These are phyloP conservation scores for Cladophialophora immunda DNA, from an alignment of 2,329 filamentous ascomycete genomes.

Conservation along the genomic window DNA sequence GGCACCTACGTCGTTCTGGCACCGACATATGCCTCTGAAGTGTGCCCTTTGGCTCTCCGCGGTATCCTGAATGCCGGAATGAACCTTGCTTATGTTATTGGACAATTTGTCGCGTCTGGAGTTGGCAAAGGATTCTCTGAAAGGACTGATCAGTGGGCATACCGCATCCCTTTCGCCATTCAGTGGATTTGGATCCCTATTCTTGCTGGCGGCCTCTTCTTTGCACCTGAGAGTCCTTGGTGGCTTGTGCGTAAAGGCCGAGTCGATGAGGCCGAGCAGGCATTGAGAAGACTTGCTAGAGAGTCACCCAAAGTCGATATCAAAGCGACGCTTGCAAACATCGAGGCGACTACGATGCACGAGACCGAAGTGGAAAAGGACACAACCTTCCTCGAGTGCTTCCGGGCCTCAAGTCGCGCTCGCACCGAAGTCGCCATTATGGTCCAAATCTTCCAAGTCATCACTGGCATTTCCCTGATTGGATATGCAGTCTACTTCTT, in stretches of 20 bases:
- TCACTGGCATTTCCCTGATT: conserved; percentile 46
- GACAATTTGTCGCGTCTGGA: conserved; percentile 44
- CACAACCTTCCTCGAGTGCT: conserved; percentile 78
- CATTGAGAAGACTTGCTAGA: conserved; percentile 53
- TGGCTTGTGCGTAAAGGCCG: conserved; percentile 49
- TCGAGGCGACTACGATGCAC: conserved; percentile 49
- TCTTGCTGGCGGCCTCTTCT: conserved; percentile 52
- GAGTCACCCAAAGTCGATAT: conserved; percentile 44
- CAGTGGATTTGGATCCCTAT: conserved; percentile 63
- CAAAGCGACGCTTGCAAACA: conserved; percentile 47
- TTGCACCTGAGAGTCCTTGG: conserved; percentile 51
- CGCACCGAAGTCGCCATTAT: conserved; percentile 77
- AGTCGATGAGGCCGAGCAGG: conserved; percentile 50
- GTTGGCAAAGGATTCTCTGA: conserved; percentile 46
- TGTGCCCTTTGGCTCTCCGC: conserved; percentile 41
- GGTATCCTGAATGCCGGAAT: conserved; percentile 47
- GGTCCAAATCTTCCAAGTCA: conserved; percentile 70
- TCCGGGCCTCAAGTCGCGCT: conserved; percentile 79
- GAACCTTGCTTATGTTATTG: conserved; percentile 52
- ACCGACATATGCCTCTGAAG: conserved; percentile 44
- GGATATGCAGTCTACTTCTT: conserved; percentile 70
- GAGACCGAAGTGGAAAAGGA: conserved; percentile 58
- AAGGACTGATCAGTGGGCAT: conserved; percentile 47
- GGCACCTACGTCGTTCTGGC: conserved; percentile 55
- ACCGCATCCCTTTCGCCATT: conserved; percentile 47